A percentile compares a stretch with the other conserved stretches of the same genome.
Evolutionary conservation across 2,329 filamentous ascomycete species (phyloP).

Genomic region (Trichoderma asperellum): DNA sequence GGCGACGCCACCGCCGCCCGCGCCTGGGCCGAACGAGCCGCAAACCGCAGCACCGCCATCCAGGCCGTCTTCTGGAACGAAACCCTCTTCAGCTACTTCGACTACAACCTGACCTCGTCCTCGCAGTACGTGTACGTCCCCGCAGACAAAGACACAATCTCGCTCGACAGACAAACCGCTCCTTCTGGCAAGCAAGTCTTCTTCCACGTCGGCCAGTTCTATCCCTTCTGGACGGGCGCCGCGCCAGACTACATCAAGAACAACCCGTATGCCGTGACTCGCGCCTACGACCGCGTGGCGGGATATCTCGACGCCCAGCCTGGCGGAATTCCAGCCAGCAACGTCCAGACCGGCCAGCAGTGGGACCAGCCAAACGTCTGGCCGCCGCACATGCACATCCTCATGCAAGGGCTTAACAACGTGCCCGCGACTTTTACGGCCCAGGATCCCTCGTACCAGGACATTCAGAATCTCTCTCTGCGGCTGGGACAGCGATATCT

Average conservation of each 20-base stretch:
- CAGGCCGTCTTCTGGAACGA: constrained; percentile 66
- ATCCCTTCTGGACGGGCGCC: constrained; percentile 71
- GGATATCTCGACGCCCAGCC: constrained; percentile 54
- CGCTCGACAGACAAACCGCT: constrained; percentile 44
- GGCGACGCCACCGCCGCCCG: constrained; percentile 56
- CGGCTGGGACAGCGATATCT: constrained; percentile 66
- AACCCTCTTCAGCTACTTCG: constrained; percentile 66
- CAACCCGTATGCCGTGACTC: constrained; percentile 61
- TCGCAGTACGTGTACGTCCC: constrained; percentile 60
- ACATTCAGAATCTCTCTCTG: constrained; percentile 60
- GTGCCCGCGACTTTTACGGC: constrained; percentile 60
- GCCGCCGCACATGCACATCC: constrained; percentile 67
- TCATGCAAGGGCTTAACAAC: constrained; percentile 65
- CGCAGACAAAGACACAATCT: constrained; percentile 48
- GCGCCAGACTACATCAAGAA: constrained; percentile 60
- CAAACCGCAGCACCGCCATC: constrained; percentile 63
- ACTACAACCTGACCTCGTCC: constrained; percentile 66
- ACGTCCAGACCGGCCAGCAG: constrained; percentile 64
- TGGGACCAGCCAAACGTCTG: constrained; percentile 74
- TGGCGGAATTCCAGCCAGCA: constrained; percentile 66
- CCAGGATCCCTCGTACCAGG: constrained; percentile 57
- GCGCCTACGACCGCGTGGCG: constrained; percentile 57
- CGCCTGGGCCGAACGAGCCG: constrained; percentile 55
- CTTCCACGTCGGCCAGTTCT: constrained; percentile 64
- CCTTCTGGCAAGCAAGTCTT: constrained; percentile 60